These are phyloP conservation scores for Fusarium duplospermum DNA, from an alignment of 2,329 filamentous ascomycete genomes.

Conservation along the genomic window DNA sequence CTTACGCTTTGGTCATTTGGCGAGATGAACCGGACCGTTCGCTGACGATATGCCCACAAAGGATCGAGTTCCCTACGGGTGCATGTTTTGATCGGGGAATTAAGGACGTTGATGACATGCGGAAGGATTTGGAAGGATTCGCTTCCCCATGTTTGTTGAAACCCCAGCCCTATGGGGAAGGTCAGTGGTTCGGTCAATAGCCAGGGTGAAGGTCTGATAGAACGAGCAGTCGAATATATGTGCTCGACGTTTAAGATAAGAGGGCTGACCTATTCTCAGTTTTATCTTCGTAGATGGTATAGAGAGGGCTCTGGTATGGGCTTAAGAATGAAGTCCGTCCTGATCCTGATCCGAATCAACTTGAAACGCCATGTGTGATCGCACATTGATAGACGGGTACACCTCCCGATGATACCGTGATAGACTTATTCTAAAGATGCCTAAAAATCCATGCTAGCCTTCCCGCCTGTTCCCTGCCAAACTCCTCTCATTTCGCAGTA, in stretches of 20 bases:
- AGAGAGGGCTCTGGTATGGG: fast-evolving
- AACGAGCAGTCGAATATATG: neutral
- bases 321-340: neutral
- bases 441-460: neutral
- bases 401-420: neutral
- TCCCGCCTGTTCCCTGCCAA: neutral
- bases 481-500: neutral
- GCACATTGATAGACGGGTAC: neutral
- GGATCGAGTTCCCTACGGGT: neutral
- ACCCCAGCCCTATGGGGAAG: neutral
- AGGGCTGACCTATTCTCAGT: neutral
- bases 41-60: neutral
- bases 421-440: neutral
- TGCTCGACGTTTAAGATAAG: neutral
- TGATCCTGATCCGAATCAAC: neutral
- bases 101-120: neutral
- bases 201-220: neutral
- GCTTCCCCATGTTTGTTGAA: neutral
- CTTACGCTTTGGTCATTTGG: neutral
- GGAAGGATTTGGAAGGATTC: neutral
- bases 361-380: neutral
- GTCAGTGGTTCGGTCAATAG: neutral
- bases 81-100: neutral
- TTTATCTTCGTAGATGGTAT: too few species aligned
- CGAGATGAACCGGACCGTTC: neutral